These are phyloP conservation scores for Boletus patriciae DNA, from an alignment of 768 basidiomycete genomes.

Conservation along the genomic window DNA sequence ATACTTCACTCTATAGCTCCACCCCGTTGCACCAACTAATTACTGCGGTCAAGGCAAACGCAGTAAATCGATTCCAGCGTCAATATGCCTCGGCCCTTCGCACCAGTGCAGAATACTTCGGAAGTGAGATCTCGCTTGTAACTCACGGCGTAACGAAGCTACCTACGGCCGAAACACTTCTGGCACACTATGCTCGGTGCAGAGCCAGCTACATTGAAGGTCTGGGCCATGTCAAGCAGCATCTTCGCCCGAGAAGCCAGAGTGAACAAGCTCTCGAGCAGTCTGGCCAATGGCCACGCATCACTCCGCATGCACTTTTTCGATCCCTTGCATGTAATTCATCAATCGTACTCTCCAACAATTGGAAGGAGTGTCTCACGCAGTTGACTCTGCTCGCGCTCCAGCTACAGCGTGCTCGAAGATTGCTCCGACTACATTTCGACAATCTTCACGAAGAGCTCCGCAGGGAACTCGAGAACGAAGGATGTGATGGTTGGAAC, in stretches of 20 bases:
- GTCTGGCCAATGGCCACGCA: conserved; percentile 40
- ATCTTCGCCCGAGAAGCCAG: conserved; percentile 15
- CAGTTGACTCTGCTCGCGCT: conserved; percentile 32
- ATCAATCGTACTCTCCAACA: conserved; percentile 3
- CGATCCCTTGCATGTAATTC: conserved; percentile 30
- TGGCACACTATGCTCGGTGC: conserved; percentile 9
- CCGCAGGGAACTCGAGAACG: conserved; percentile 25
- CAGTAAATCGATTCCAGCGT: conserved; percentile 15
- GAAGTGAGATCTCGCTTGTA: not conserved
- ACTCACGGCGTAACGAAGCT: not conserved
- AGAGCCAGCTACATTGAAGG: conserved; percentile 1
- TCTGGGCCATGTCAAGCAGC: not conserved
- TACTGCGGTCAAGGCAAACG: not conserved
- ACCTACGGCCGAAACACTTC: conserved; percentile 2
- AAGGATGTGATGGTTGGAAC: conserved; percentile 22
- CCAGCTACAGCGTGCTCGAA: conserved; percentile 38
- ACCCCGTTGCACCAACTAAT: conserved; percentile 8
- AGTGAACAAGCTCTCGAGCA: conserved; percentile 18
- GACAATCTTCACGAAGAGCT: conserved; percentile 33
- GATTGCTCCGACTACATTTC: conserved; percentile 31
- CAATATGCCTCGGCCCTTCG: conserved; percentile 11
- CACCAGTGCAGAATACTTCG: conserved; percentile 6
- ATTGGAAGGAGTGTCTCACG: conserved; percentile 35
- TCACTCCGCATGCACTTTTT: conserved; percentile 35
- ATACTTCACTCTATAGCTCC: not conserved